phyloP scores from a whole-genome alignment of 768 basidiomycete species.

The Clitopilus hobsonii region DNA sequence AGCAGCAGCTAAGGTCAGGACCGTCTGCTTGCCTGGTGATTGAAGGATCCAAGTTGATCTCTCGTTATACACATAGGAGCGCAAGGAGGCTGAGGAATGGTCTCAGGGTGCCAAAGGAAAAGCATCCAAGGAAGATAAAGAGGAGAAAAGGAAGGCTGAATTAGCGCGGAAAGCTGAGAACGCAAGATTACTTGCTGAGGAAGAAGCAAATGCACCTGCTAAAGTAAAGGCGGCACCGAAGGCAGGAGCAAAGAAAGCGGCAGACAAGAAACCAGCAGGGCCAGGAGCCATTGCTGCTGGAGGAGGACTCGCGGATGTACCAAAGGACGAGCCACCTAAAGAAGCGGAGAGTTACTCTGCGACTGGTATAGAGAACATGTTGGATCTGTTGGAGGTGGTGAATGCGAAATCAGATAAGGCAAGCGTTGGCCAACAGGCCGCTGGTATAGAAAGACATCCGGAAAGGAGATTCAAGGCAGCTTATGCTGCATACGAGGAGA shows the following conservation, averaged over 20 bases:
- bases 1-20: constrained; percentile 55
- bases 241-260: constrained; percentile 41
- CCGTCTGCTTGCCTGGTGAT: constrained; percentile 1
- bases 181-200: constrained; percentile 82
- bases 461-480: constrained; percentile 77
- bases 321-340: constrained; percentile 16
- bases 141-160: constrained; percentile 77
- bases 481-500: constrained; percentile 88
- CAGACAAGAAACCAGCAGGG: constrained; percentile 61
- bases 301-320: constrained; percentile 34
- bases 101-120: constrained; percentile 59
- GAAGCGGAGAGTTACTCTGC: constrained; percentile 70
- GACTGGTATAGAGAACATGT: constrained; percentile 85
- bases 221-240: constrained; percentile 66
- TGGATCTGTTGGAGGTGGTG: constrained; percentile 85
- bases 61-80: constrained; percentile 44
- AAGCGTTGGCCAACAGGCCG: constrained; percentile 82
- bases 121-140: constrained; percentile 61
- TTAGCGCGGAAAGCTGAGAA: constrained; percentile 84
- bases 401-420: constrained; percentile 93
- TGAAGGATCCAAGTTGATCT: background rate
- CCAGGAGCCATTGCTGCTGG: constrained; percentile 85
- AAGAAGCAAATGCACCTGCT: constrained; percentile 59
- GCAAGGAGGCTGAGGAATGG: constrained; percentile 69
- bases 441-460: constrained; percentile 84